Evolutionary conservation across 2,329 filamentous ascomycete genomes (phyloP).

Genomic region (Botrytis galanthina): DNA sequence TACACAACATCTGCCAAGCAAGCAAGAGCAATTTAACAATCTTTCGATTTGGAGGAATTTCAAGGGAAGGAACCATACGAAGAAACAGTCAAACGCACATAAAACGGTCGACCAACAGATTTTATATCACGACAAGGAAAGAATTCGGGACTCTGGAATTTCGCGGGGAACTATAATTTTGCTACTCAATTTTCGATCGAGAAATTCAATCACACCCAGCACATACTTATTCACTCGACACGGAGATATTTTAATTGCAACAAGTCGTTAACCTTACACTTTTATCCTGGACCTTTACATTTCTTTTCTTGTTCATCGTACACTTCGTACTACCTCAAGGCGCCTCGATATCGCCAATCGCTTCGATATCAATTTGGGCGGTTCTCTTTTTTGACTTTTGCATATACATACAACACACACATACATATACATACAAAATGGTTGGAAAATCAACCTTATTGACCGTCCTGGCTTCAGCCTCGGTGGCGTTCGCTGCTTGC

Average conservation of each 20-base stretch:
- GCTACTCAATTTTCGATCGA: background rate
- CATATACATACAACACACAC: conserved; percentile 27
- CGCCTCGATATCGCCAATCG: conserved; percentile 18
- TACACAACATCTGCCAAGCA: background rate
- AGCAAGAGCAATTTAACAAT: background rate
- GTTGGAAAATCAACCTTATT: conserved; percentile 33
- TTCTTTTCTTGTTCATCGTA: background rate
- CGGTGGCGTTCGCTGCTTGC: conserved; percentile 42
- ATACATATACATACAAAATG: conserved; percentile 33
- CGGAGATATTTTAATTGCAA: background rate
- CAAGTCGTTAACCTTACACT: too few relatives aligned
- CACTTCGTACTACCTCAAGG: background rate
- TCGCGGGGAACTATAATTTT: background rate
- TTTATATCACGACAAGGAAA: background rate
- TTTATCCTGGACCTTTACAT: background rate
- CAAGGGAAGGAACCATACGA: background rate
- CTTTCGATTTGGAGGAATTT: background rate
- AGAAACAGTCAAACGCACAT: background rate
- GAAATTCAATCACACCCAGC: background rate
- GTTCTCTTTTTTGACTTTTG: background rate
- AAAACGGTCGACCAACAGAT: background rate
- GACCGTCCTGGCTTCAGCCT: conserved; percentile 30
- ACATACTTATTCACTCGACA: conserved; percentile 7
- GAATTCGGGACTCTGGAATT: background rate
- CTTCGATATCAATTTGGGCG: conserved; percentile 11